phyloP scores from a whole-genome alignment of 306 rosid genomes.

The Medicago ruthenica region DNA sequence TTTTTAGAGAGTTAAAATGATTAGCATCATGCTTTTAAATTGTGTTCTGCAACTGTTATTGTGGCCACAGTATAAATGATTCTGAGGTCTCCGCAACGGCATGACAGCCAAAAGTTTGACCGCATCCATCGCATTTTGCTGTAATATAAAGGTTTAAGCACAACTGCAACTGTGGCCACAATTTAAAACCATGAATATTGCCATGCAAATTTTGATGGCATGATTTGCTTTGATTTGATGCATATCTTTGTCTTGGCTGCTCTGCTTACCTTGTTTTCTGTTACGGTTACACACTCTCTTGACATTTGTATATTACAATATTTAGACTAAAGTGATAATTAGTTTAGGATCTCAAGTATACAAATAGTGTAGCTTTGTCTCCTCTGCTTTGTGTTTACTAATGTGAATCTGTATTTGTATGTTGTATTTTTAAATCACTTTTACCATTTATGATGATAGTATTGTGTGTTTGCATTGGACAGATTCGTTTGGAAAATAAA shows the following conservation, averaged over 20 bases:
- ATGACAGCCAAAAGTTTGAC: not conserved
- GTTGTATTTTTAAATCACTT: constrained; percentile 16
- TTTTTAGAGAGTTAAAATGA: constrained; percentile 10
- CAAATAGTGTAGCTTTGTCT: constrained; percentile 4
- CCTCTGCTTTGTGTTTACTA: not conserved
- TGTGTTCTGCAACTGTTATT: not conserved
- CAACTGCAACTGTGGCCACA: not conserved
- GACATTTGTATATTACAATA: constrained; percentile 11
- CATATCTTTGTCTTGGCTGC: constrained; percentile 29
- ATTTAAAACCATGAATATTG: constrained; percentile 11
- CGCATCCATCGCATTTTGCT: not conserved
- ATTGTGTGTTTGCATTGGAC: constrained; percentile 43
- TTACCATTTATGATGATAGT: constrained; percentile 15
- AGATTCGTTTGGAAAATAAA: constrained; percentile 83
- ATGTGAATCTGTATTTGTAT: constrained; percentile 12
- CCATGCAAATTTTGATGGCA: not conserved
- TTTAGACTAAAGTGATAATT: not conserved
- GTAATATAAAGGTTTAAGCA: not conserved
- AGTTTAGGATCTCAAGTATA: not conserved
- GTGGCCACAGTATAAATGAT: too few relatives aligned
- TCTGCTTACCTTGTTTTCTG: constrained; percentile 13
- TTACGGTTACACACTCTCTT: not conserved
- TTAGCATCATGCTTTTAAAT: not conserved
- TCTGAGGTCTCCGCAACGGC: not conserved
- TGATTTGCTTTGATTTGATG: not conserved